A percentile compares a stretch with the other conserved stretches of the same genome.
Conservation (phyloP, 257 asterid species). For the Solanum chmielewskii region DNA sequence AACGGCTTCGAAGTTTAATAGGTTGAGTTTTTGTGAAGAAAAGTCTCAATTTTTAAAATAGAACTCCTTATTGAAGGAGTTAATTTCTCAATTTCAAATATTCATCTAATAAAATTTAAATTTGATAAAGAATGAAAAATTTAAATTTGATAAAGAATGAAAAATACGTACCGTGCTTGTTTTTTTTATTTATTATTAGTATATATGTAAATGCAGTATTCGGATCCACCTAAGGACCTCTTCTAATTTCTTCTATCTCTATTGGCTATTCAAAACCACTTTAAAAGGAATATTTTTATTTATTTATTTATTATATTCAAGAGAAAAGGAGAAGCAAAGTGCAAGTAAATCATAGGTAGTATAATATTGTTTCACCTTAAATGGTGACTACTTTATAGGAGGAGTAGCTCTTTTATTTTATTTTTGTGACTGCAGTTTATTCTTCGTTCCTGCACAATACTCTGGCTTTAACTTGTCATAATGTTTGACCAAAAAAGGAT, state of each 20-base stretch:
- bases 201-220: not conserved
- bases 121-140: too few relatives aligned
- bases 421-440: not conserved
- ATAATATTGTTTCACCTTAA: not conserved
- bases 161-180: too few relatives aligned
- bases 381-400: not conserved
- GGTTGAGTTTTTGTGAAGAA: accelerated
- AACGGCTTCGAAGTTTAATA: not conserved
- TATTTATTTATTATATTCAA: not conserved
- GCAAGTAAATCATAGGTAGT: not conserved
- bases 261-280: not conserved
- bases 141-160: too few relatives aligned
- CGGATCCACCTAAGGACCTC: not conserved
- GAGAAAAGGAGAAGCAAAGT: not conserved
- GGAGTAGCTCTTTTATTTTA: not conserved
- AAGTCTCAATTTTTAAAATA: not conserved
- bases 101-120: too few relatives aligned
- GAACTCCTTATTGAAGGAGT: too few relatives aligned
- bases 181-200: too few relatives aligned
- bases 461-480: not conserved
- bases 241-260: not conserved
- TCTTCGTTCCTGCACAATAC: not conserved
- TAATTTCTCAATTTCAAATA: too few relatives aligned
- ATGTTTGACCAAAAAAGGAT: not conserved
- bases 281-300: not conserved